Evolutionary conservation across 129 eudicot genomes (phyloP), one percentile per base, ranked within the genome.

Genomic region (Tagetes erecta): DNA sequence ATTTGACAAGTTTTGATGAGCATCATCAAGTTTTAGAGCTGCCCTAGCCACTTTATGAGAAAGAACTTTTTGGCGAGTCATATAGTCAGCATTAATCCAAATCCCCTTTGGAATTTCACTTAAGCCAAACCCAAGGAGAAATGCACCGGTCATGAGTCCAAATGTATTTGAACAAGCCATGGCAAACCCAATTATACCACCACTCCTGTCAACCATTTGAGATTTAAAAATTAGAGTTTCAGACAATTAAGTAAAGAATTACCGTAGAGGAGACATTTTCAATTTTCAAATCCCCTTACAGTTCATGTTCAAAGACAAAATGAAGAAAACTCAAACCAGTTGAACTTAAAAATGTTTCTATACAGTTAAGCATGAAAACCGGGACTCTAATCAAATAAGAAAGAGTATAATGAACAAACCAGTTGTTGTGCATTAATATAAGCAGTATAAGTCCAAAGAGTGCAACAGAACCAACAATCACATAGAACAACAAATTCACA

Each of bases 81-180:
- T 80, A 91, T 96, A 88, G 62, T 87, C 85, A 2, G 98, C 85
- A 78, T 83, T 82, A 57, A 74, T 85, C 98, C 97, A 93, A 8
- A 90, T 82, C 30, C 96, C 82, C 77, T 86, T 91, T 71, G 98
- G 98, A 83, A 93, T 93, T 80, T 93, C 97, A 80, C 92, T 86
- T 75, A 90, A 82, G 69, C 98, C 98, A 80, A 90, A 93, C 37
- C 98, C 98, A 76, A 93, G 87, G 68, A 93, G 95, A 88, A 93
- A 90, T 13, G 98, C 98, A 72, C 98, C 98, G 0, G 96, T 93
- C 37, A 93, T 95, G 35, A 93, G 98, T 57, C 98, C 98, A 84
- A 87, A 93, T 47, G 98, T 93, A 84, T 93, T 93, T 57, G 98
- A 87, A 89, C 97, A 90, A 37, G 97, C 98, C 98, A 93, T 93